phyloP scores from a whole-genome alignment of 1,284 basidiomycete species.

The Leccinum variabile region DNA sequence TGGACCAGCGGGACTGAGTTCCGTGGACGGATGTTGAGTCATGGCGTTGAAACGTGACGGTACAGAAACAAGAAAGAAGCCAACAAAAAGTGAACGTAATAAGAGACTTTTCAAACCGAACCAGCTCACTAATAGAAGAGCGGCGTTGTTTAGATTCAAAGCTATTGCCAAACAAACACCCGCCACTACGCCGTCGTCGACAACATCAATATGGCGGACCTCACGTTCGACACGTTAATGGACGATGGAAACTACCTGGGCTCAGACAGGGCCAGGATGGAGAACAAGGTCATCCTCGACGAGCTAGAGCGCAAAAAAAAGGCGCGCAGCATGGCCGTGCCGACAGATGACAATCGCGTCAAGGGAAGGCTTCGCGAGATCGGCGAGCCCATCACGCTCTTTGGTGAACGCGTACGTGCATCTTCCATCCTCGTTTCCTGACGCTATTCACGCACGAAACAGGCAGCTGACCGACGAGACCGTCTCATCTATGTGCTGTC shows the following conservation, averaged over 20 bases:
- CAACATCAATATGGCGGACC: slow-evolving; percentile 58
- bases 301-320: slow-evolving; percentile 96
- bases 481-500: slow-evolving; percentile 91
- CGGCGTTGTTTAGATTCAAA: slow-evolving; percentile 34
- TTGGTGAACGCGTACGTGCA: slow-evolving; percentile 87
- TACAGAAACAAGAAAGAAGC: slow-evolving; percentile 6
- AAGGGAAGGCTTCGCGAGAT: slow-evolving; percentile 87
- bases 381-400: slow-evolving; percentile 94
- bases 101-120: slow-evolving; percentile 1
- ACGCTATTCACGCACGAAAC: slow-evolving; percentile 27
- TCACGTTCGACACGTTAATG: slow-evolving; percentile 69
- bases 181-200: slow-evolving; percentile 2
- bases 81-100: slow-evolving; percentile 29
- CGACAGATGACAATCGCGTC: slow-evolving; percentile 94
- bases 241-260: slow-evolving; percentile 75
- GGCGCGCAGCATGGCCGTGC: slow-evolving; percentile 91
- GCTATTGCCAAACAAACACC: slow-evolving; percentile 38
- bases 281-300: slow-evolving; percentile 83
- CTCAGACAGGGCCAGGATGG: slow-evolving; percentile 67
- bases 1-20: slow-evolving; percentile 27
- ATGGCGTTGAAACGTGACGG: slow-evolving; percentile 15
- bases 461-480: slow-evolving; percentile 88
- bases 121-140: not conserved
- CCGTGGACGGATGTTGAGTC: slow-evolving; percentile 34
- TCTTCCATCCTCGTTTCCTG: slow-evolving; percentile 7